phyloP scores from a whole-genome alignment of 148 eudicot genomes.

The Vaccinium darrowii region DNA sequence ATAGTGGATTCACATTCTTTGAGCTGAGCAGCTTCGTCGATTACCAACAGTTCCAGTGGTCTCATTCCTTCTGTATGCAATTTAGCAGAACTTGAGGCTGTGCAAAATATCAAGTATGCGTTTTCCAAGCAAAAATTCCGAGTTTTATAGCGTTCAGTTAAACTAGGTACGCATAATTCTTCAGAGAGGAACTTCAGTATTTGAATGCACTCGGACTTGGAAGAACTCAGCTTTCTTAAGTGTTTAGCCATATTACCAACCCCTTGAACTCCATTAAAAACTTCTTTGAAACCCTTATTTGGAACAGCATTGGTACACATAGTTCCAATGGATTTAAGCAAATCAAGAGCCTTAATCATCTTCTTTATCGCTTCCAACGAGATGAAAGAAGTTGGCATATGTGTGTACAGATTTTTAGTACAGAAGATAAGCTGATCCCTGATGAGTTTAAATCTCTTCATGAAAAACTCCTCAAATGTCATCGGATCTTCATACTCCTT shows the following conservation, averaged over 20 bases:
- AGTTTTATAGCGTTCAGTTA: neutral
- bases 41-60: constrained; percentile 28
- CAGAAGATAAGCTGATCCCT: constrained; percentile 23
- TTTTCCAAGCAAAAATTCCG: constrained; percentile 36
- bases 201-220: constrained; percentile 11
- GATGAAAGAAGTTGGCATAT: constrained; percentile 46
- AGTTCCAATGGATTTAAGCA: constrained; percentile 24
- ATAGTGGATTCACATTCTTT: constrained; percentile 59
- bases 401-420: constrained; percentile 42
- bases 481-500: neutral
- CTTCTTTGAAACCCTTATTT: constrained; percentile 16
- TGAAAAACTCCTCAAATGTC: constrained; percentile 47
- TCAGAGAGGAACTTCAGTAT: constrained; percentile 30
- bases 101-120: constrained; percentile 49
- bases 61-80: constrained; percentile 2
- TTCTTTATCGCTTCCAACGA: constrained; percentile 22
- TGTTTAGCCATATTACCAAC: neutral
- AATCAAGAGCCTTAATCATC: constrained; percentile 34
- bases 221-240: neutral
- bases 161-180: neutral
- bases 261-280: neutral
- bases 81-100: constrained; percentile 48
- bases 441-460: constrained; percentile 19
- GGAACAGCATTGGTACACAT: neutral
- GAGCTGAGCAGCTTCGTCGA: constrained; percentile 70